Percentiles rank a stretch among this genome's conserved stretches.
phyloP scores from a whole-genome alignment of 345 rosid species.

The Lumnitzera littorea region DNA sequence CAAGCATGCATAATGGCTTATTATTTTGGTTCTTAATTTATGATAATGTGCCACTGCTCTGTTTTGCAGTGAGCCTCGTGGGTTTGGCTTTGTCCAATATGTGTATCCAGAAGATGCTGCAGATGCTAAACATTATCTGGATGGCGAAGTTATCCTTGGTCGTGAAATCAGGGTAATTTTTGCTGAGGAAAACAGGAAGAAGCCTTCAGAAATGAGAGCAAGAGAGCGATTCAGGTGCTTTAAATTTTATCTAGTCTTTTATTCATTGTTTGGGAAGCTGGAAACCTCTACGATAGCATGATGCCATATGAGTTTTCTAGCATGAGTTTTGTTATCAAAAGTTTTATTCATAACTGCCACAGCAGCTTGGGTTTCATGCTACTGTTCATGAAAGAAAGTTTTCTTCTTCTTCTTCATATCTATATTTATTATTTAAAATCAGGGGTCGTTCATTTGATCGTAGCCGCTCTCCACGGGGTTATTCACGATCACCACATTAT shows the following conservation, averaged over 20 bases:
- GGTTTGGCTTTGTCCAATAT: slow-evolving; percentile 89
- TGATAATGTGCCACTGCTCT: not conserved
- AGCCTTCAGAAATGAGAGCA: slow-evolving; percentile 85
- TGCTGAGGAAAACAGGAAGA: slow-evolving; percentile 91
- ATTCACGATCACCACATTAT: slow-evolving; percentile 50
- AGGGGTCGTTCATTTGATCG: slow-evolving; percentile 37
- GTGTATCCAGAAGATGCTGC: slow-evolving; percentile 83
- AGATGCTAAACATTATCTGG: slow-evolving; percentile 79
- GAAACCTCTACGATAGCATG: too few relatives aligned
- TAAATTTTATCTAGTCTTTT: not conserved
- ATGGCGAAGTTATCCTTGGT: slow-evolving; percentile 75
- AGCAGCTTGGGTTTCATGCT: not conserved
- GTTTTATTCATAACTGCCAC: not conserved
- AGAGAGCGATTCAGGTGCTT: slow-evolving; percentile 49
- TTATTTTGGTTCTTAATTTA: slow-evolving; percentile 1
- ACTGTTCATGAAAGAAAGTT: not conserved
- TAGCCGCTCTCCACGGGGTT: slow-evolving; percentile 40
- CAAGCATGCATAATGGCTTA: not conserved
- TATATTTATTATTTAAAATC: not conserved
- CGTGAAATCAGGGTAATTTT: slow-evolving; percentile 71
- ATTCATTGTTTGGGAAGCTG: not conserved
- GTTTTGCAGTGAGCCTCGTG: slow-evolving; percentile 70
- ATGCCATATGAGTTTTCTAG: too few relatives aligned
- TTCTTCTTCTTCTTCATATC: slow-evolving; percentile 1
- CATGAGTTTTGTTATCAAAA: too few relatives aligned